phyloP scores from a whole-genome alignment of 805 yeast species.

The Ogataea methanolica region DNA sequence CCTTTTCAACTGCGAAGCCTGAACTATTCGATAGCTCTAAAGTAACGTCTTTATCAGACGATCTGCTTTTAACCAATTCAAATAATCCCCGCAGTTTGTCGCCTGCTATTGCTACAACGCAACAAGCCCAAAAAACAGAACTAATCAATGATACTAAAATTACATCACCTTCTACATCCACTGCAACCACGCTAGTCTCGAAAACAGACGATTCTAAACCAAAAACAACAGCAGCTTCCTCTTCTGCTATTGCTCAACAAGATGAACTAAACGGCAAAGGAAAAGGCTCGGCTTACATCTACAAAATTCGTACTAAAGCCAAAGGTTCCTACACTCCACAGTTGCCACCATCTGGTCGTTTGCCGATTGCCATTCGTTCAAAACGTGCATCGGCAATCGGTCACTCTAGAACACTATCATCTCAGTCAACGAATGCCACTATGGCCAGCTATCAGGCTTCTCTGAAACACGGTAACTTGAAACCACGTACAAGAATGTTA shows the following conservation, averaged over 20 bases:
- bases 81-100: background rate
- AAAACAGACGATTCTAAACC: background rate
- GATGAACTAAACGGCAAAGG: background rate
- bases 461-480: slow-evolving; percentile 56
- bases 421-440: no score
- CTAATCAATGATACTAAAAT: slow-evolving; percentile 5
- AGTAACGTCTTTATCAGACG: background rate
- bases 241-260: background rate
- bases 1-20: slow-evolving; percentile 30
- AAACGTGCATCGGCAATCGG: slow-evolving; percentile 6
- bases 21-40: slow-evolving; percentile 21
- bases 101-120: no score
- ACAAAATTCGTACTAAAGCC: slow-evolving; percentile 9
- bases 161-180: background rate
- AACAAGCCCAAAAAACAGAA: background rate
- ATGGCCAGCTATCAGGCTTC: slow-evolving; percentile 29
- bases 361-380: slow-evolving; percentile 54
- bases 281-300: slow-evolving; percentile 10
- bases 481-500: slow-evolving; percentile 62
- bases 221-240: slow-evolving; percentile 5
- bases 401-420: slow-evolving; percentile 14
- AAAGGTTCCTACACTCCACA: slow-evolving; percentile 41
- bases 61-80: background rate
- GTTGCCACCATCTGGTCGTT: slow-evolving; percentile 42
- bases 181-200: background rate